Evolutionary conservation across 1,284 basidiomycete species (phyloP).

Genomic region (Papiliotrema nemorosa): DNA sequence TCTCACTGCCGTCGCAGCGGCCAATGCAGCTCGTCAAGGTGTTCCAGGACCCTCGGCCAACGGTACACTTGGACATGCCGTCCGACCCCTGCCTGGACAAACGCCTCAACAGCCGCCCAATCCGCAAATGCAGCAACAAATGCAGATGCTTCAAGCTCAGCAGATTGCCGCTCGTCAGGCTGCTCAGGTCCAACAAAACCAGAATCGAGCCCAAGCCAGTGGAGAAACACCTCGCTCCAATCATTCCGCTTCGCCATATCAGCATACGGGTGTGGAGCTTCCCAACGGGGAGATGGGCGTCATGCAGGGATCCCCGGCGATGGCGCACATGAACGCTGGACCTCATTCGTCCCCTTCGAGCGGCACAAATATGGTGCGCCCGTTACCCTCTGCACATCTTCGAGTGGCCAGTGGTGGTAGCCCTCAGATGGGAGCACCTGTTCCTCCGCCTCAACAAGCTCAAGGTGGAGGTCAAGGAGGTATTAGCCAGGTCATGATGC

Average conservation of each 20-base stretch:
- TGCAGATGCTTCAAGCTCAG: slow-evolving; percentile 43
- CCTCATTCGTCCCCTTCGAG: slow-evolving; percentile 11
- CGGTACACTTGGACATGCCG: slow-evolving; percentile 9
- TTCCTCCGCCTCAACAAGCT: background rate
- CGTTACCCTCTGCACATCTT: slow-evolving; percentile 19
- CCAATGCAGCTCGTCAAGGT: slow-evolving; percentile 25
- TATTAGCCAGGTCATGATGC: slow-evolving; percentile 17
- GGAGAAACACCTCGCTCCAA: slow-evolving; percentile 29
- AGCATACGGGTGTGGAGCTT: slow-evolving; percentile 11
- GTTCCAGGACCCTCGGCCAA: slow-evolving; percentile 9
- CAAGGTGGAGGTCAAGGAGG: slow-evolving; percentile 1
- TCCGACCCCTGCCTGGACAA: background rate
- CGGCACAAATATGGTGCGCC: slow-evolving; percentile 15
- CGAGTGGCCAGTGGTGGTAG: slow-evolving; percentile 6
- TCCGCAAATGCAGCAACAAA: slow-evolving; percentile 32
- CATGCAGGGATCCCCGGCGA: slow-evolving; percentile 11
- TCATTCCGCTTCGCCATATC: slow-evolving; percentile 24
- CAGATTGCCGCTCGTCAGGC: slow-evolving; percentile 34
- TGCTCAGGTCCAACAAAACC: slow-evolving; percentile 19
- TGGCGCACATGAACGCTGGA: slow-evolving; percentile 1
- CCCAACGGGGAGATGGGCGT: slow-evolving; percentile 20
- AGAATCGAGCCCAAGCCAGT: slow-evolving; percentile 6
- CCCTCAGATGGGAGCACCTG: slow-evolving; percentile 3
- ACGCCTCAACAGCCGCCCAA: background rate
- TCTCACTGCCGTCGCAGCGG: slow-evolving; percentile 40